A percentile compares a stretch with the other conserved stretches of the same genome.
Evolutionary conservation across 2,329 filamentous ascomycete species (phyloP).

Genomic region (Emmonsiellopsis sp.): DNA sequence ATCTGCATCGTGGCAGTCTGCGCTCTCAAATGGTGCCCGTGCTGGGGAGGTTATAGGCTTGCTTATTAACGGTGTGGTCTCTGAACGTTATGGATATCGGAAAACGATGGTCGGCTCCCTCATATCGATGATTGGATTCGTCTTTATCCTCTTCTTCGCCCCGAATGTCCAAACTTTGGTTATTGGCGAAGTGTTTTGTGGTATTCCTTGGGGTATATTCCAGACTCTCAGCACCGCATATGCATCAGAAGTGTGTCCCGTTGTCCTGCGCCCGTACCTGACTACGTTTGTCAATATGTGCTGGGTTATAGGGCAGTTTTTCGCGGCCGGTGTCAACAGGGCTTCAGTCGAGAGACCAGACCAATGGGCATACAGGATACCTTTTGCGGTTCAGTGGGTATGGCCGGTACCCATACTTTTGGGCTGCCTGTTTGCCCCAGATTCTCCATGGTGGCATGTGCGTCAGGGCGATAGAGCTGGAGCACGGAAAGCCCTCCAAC

Average conservation of each 20-base stretch:
- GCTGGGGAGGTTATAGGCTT: constrained; percentile 58
- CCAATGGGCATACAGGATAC: constrained; percentile 29
- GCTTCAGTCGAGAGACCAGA: constrained; percentile 18
- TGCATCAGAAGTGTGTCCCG: constrained; percentile 29
- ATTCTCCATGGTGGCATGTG: constrained; percentile 31
- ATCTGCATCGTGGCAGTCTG: constrained; percentile 24
- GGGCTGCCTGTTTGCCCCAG: constrained; percentile 20
- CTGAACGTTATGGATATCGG: constrained; percentile 50
- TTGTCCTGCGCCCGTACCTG: constrained; percentile 22
- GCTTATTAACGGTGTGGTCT: constrained; percentile 54
- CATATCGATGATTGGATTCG: constrained; percentile 15
- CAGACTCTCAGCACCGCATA: constrained; percentile 27
- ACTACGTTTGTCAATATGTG: constrained; percentile 32
- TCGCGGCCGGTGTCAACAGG: constrained; percentile 26
- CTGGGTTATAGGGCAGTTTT: constrained; percentile 33
- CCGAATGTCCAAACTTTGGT: constrained; percentile 25
- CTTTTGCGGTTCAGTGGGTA: constrained; percentile 26
- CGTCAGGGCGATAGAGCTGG: constrained; percentile 25
- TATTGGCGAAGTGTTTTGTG: constrained; percentile 28
- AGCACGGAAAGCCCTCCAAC: constrained; percentile 21
- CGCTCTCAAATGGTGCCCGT: constrained; percentile 41
- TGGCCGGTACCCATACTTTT: constrained; percentile 18
- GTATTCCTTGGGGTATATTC: constrained; percentile 31
- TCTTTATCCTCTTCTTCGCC: constrained; percentile 35
- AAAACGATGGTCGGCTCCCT: constrained; percentile 19